These are phyloP conservation scores for Paracamarosporium sp. DNA, from an alignment of 2,329 filamentous ascomycete species.

Conservation along the genomic window DNA sequence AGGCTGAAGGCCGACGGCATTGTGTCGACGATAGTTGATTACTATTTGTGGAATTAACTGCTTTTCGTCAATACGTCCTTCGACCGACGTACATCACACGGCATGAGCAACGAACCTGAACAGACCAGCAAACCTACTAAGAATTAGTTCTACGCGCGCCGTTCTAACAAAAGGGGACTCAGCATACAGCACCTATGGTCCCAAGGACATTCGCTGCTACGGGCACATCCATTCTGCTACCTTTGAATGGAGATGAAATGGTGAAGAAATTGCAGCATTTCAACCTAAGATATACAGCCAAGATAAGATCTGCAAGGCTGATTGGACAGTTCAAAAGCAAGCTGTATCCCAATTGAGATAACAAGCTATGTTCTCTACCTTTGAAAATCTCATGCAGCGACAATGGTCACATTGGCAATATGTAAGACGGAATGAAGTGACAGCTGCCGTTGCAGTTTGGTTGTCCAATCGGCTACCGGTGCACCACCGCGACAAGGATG, in stretches of 20 bases:
- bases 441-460: background rate
- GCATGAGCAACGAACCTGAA: constrained; percentile 56
- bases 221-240: constrained; percentile 60
- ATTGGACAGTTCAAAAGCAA: background rate
- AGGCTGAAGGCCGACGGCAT: constrained; percentile 69
- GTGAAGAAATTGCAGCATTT: background rate
- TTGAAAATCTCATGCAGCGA: background rate
- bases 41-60: constrained; percentile 73
- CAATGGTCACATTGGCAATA: background rate
- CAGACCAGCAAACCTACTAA: constrained; percentile 65
- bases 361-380: background rate
- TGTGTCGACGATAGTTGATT: constrained; percentile 70
- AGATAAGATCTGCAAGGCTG: background rate
- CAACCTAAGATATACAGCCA: background rate
- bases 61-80: constrained; percentile 6
- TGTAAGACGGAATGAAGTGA: background rate
- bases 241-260: constrained; percentile 6
- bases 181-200: constrained; percentile 62
- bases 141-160: constrained; percentile 14
- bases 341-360: background rate
- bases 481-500: constrained; percentile 6
- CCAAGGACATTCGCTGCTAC: constrained; percentile 65
- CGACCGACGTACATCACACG: background rate
- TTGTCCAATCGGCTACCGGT: background rate
- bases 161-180: background rate